Percentiles rank a stretch among this genome's conserved stretches.
These are phyloP conservation scores for Schwanniomyces vanrijiae DNA, from an alignment of 805 yeast species.

Conservation along the genomic window DNA sequence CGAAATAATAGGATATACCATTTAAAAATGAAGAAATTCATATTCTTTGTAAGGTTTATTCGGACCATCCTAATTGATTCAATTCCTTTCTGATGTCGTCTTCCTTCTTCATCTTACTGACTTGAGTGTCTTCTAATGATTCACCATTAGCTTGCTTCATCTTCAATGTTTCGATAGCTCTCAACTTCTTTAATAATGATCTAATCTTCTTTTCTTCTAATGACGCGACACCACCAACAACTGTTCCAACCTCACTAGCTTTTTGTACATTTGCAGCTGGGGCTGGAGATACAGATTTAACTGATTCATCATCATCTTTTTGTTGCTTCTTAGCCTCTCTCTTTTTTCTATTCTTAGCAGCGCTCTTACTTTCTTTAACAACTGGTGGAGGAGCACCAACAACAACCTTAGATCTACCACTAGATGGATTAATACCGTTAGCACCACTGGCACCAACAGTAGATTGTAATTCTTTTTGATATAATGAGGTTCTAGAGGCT, in stretches of 20 bases:
- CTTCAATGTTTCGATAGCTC: slow-evolving; percentile 93
- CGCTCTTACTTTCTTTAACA: slow-evolving; percentile 56
- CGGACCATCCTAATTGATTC: slow-evolving; percentile 65
- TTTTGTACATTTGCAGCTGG: slow-evolving; percentile 29
- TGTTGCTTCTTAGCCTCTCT: slow-evolving; percentile 56
- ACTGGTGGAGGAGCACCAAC: slow-evolving; percentile 55
- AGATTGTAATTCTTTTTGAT: slow-evolving; percentile 52
- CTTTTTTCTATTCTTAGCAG: slow-evolving; percentile 75
- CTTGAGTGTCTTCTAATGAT: slow-evolving; percentile 87
- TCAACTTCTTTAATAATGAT: slow-evolving; percentile 82
- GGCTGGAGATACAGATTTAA: slow-evolving; percentile 10
- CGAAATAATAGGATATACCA: not conserved
- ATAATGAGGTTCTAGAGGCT: slow-evolving; percentile 48
- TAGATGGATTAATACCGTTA: slow-evolving; percentile 20
- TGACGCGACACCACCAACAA: slow-evolving; percentile 62
- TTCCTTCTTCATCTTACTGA: slow-evolving; percentile 86
- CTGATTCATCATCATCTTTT: slow-evolving; percentile 7
- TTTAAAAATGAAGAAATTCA: not conserved
- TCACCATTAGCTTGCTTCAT: slow-evolving; percentile 83
- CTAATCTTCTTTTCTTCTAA: slow-evolving; percentile 92
- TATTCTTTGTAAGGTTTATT: slow-evolving; percentile 6
- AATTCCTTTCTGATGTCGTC: slow-evolving; percentile 75
- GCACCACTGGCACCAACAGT: slow-evolving; percentile 24
- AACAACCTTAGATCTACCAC: slow-evolving; percentile 39
- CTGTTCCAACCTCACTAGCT: slow-evolving; percentile 33